Evolutionary conservation across 495 filamentous ascomycete genomes (phyloP), one percentile per base, ranked within the genome.

Genomic region (Tirmania nivea): DNA sequence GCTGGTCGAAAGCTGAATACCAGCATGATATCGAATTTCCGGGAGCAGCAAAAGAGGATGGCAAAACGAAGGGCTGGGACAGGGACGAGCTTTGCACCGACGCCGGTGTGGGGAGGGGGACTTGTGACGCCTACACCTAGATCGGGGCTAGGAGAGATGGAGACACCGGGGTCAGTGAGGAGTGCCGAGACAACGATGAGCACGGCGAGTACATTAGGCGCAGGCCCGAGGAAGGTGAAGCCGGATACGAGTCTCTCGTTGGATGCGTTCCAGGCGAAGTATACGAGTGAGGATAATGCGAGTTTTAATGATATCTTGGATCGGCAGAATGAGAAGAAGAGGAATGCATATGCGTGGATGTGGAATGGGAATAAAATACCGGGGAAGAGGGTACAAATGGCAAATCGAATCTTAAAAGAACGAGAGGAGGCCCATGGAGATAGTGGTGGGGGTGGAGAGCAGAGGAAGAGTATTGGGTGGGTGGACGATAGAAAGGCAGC

Each of bases 231-330:
- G 36, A 71, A 68, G 60, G 69, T 71, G 49, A 64, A 71, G n/a
- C 71, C 88, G 34, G 84, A 96, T 65, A 81, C 82, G 11, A 81
- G 78, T 60, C 78, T 96, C 68, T 83, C 79, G 49, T 75, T 97
- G 10, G 72, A 78, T 49, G 76, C 81, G 3, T 97, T 96, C 60
- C 90, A 96, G 59, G 74, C 83, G 7, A 86, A 84, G 60, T 96
- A 94, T 66, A 96, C 88, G 5, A 90, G 83, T 58, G 90, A 97
- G 67, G 90, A 97, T 65, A 95, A 96, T 62, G 89, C 94, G 60
- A 85, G 80, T 50, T 95, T 97, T 70, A 89, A 93, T 67, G 81
- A 81, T 60, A 71, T 96, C 1, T 69, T 97, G 11, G 90, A 97
- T 68, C 86, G 81, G 64, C 85, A 94, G 59, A 97, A 95, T 62